phyloP scores from a whole-genome alignment of 768 basidiomycete species.

The Suillus cothurnatus region DNA sequence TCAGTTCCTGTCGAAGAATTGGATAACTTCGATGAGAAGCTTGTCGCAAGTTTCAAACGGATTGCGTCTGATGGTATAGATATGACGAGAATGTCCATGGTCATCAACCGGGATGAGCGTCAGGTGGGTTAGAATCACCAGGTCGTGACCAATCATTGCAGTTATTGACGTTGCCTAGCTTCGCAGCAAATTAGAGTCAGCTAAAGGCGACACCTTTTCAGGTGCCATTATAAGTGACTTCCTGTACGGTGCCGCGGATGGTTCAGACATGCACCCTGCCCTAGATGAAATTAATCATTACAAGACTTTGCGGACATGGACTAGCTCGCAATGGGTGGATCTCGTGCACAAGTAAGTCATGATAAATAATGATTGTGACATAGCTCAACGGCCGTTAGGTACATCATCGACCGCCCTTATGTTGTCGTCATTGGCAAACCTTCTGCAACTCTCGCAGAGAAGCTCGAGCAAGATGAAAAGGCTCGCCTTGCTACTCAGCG shows the following conservation, averaged over 20 bases:
- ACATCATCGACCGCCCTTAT: constrained; percentile 71
- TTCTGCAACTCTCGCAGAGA: constrained; percentile 79
- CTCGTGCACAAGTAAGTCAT: constrained; percentile 69
- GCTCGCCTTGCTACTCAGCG: constrained; percentile 72
- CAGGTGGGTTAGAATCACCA: constrained; percentile 50
- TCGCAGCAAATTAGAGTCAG: constrained; percentile 80
- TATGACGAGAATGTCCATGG: constrained; percentile 86
- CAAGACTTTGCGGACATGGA: constrained; percentile 67
- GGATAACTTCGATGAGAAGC: constrained; percentile 65
- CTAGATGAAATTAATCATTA: constrained; percentile 83
- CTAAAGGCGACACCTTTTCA: constrained; percentile 81
- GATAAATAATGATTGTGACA: background rate
- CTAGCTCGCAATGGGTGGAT: constrained; percentile 71
- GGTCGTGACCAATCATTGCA: background rate
- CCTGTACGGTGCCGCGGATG: constrained; percentile 83
- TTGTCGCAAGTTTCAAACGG: constrained; percentile 67
- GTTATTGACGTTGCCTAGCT: constrained; percentile 46
- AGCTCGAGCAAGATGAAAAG: constrained; percentile 81
- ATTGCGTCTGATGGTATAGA: constrained; percentile 80
- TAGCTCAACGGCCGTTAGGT: constrained; percentile 48
- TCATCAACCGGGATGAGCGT: constrained; percentile 86
- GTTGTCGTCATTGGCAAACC: constrained; percentile 87
- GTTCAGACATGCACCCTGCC: constrained; percentile 69
- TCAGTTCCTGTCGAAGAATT: constrained; percentile 85
- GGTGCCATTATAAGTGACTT: constrained; percentile 79